Conservation (phyloP, 2,329 filamentous ascomycete genomes). For the Fulvia fulva region DNA sequence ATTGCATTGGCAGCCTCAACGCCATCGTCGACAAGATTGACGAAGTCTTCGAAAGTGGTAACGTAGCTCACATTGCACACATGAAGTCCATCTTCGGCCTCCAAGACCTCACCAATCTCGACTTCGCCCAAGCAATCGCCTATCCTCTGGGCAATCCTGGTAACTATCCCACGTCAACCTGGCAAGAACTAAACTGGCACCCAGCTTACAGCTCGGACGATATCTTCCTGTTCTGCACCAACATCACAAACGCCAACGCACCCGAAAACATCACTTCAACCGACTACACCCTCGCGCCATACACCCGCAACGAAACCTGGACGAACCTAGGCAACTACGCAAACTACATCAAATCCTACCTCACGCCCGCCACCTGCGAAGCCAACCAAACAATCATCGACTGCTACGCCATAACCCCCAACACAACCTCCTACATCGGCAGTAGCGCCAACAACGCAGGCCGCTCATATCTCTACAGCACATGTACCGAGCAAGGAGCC, state of each 20-base stretch:
- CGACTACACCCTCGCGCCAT: constrained; percentile 46
- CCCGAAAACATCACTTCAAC: constrained; percentile 43
- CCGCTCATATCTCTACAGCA: constrained; percentile 50
- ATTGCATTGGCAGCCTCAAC: constrained; percentile 57
- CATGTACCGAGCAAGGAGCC: constrained; percentile 43
- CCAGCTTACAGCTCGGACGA: constrained; percentile 41
- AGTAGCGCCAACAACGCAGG: constrained; percentile 38
- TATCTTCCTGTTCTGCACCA: constrained; percentile 52
- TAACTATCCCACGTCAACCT: constrained; percentile 49
- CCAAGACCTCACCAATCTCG: constrained; percentile 46
- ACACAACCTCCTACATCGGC: constrained; percentile 45
- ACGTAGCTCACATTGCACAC: constrained; percentile 39
- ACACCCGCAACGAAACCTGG: constrained; percentile 50
- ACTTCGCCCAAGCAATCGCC: constrained; percentile 50
- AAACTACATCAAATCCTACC: constrained; percentile 47
- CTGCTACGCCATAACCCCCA: constrained; percentile 43
- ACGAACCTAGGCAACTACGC: constrained; percentile 51
- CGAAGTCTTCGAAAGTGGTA: constrained; percentile 40
- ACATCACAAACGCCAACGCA: constrained; percentile 47
- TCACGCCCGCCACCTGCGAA: constrained; percentile 42
- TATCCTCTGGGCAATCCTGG: constrained; percentile 31
- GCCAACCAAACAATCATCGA: constrained; percentile 41
- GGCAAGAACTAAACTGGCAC: constrained; percentile 54
- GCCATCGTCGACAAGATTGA: constrained; percentile 58
- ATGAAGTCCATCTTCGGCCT: constrained; percentile 55